Evolutionary conservation across 1,284 basidiomycete species (phyloP).

Genomic region (Pseudozyma tsukubaensis): DNA sequence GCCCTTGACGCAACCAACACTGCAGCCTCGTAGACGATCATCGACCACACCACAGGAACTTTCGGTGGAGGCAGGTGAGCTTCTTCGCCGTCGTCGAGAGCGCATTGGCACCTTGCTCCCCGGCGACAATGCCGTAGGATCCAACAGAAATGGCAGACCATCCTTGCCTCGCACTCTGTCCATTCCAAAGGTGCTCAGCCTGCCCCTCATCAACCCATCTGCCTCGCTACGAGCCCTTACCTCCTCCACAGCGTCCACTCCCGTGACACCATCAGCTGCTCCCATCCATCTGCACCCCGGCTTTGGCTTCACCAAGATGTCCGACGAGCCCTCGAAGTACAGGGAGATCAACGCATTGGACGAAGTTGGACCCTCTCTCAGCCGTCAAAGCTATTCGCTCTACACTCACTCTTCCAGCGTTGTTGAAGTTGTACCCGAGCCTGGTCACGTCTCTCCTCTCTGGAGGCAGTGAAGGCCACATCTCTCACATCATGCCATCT

Average conservation of each 20-base stretch:
- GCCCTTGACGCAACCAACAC: neutral
- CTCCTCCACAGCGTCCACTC: slow-evolving; percentile 27
- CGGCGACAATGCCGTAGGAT: slow-evolving; percentile 10
- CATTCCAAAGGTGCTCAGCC: slow-evolving; percentile 37
- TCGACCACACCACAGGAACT: slow-evolving; percentile 44
- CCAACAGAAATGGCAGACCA: neutral
- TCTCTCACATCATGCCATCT: neutral
- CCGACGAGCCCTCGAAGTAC: slow-evolving; percentile 7
- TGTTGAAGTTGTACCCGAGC: slow-evolving; percentile 1
- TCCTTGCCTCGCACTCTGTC: slow-evolving; percentile 33
- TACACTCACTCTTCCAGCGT: slow-evolving; percentile 4
- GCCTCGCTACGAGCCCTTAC: slow-evolving; percentile 30
- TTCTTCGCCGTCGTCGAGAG: slow-evolving; percentile 40
- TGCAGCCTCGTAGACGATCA: slow-evolving; percentile 26
- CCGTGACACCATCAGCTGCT: slow-evolving; percentile 16
- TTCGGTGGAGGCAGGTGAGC: slow-evolving; percentile 26
- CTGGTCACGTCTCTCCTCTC: slow-evolving; percentile 29
- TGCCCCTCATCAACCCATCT: slow-evolving; percentile 33
- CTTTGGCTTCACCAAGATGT: slow-evolving; percentile 25
- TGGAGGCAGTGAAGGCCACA: slow-evolving; percentile 21
- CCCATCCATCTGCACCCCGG: slow-evolving; percentile 21
- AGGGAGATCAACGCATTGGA: slow-evolving; percentile 26
- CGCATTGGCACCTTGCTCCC: slow-evolving; percentile 15
- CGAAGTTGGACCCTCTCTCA: slow-evolving; percentile 22
- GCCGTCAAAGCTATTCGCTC: slow-evolving; percentile 11